A percentile compares a stretch with the other conserved stretches of the same genome.
phyloP scores from a whole-genome alignment of 257 asterid genomes.

The Salvia miltiorrhiza region DNA sequence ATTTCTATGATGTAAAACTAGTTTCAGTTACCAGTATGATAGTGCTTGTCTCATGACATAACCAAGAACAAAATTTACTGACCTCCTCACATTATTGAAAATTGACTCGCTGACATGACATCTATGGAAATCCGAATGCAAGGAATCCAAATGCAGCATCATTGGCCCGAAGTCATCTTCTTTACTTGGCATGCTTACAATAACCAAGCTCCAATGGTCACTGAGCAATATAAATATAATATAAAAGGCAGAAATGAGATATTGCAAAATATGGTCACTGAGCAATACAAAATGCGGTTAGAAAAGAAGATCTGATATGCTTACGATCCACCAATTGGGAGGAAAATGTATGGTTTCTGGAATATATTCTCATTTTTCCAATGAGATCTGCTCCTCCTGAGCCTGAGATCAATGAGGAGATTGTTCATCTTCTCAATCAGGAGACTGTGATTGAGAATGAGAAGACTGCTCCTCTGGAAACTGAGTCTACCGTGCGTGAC shows the following conservation, averaged over 20 bases:
- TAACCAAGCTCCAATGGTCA: conserved; percentile 93
- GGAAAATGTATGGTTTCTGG: conserved; percentile 83
- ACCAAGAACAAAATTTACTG: conserved; percentile 16
- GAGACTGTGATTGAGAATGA: too few species aligned
- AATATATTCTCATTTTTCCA: conserved; percentile 93
- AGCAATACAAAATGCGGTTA: conserved; percentile 14
- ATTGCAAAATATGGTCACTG: conserved; percentile 26
- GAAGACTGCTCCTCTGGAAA: too few species aligned
- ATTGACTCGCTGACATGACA: conserved; percentile 60
- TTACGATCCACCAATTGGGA: conserved; percentile 88
- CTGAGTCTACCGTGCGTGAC: too few species aligned
- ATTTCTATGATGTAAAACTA: not conserved
- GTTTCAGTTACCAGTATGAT: not conserved
- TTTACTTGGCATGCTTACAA: conserved; percentile 76
- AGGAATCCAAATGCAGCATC: conserved; percentile 90
- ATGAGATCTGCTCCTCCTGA: too few species aligned
- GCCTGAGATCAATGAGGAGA: too few species aligned
- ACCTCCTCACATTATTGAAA: conserved; percentile 66
- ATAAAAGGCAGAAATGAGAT: conserved; percentile 17
- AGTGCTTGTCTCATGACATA: conserved; percentile 10
- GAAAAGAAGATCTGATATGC: conserved; percentile 27
- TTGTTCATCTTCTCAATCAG: too few species aligned
- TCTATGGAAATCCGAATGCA: too few species aligned
- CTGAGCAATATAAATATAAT: too few species aligned
- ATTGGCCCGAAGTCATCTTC: conserved; percentile 64